Evolutionary conservation across 2,329 filamentous ascomycete genomes (phyloP), one percentile per base, ranked within the genome.

Genomic region (Hymenoscyphus occultus): DNA sequence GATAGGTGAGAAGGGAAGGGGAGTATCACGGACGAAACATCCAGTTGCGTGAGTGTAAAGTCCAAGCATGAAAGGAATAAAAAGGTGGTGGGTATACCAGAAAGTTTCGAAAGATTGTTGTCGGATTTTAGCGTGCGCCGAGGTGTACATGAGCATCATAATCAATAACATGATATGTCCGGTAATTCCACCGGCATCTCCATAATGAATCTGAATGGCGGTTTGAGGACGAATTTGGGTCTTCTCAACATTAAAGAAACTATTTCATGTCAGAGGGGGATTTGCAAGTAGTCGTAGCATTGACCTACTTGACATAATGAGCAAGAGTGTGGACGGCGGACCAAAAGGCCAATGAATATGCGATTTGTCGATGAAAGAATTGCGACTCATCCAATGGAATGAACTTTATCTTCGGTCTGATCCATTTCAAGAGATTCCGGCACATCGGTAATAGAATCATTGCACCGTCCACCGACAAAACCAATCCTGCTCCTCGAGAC

Each of bases 71-170:
- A 99, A 99, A 1, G 95, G 94, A 67, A 99, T 90, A 74, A 98
- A 98, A n/a, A 99, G 85, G 74, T 99, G 95, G 78, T 99, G 95
- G 0, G 93, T 97, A 79, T 99, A 99, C 95, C 95, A 99, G 77
- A 99, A 99, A 0, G 94, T 96, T 80, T 99, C 95, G 75, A 93
- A 99, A 0, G 92, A 96, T 76, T 99, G 95, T 76, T 98, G 94
- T 63, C 95, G 90, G 70, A 99, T 98, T 71, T 92, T 90, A 73
- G 90, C 85, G 76, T 99, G 95, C 2, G 95, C 90, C 0, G 93
- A 97, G 1, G 95, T 99, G 80, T 96, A 99, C 84, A 99, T 99
- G 68, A 99, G 80, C 68, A 99, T 81, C 95, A 99, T 99, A 84
- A 93, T 98, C n/a, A 99, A 83, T 32, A 98, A 85, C 95, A 99